Conservation (phyloP, 805 yeast genomes). For the Clavispora asparagi region DNA sequence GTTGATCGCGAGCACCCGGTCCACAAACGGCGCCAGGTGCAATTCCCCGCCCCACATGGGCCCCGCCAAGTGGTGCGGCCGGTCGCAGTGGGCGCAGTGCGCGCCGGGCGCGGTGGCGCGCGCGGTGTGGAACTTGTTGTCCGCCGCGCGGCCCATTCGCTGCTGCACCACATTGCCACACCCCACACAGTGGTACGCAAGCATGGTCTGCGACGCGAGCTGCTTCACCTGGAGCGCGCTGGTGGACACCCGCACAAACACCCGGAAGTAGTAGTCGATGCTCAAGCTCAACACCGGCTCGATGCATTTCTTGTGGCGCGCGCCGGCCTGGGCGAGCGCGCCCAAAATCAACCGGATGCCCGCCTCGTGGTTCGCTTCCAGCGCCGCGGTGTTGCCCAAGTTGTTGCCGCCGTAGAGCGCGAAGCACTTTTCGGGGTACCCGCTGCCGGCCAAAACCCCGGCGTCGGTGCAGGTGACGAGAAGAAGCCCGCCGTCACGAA, state of each 20-base stretch:
- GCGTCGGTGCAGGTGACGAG: constrained; percentile 95
- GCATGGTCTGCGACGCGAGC: constrained; percentile 69
- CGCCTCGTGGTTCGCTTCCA: constrained; percentile 86
- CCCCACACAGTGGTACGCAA: constrained; percentile 79
- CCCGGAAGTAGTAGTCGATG: constrained; percentile 88
- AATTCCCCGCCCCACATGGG: constrained; percentile 93
- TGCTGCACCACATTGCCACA: constrained; percentile 74
- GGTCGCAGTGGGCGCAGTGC: constrained; percentile 66
- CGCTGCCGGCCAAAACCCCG: constrained; percentile 91
- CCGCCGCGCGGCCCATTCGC: constrained; percentile 60
- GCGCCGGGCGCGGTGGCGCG: constrained; percentile 50
- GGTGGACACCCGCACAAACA: constrained; percentile 71
- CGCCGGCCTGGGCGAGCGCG: constrained; percentile 76
- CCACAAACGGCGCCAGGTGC: constrained; percentile 66
- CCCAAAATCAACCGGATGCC: constrained; percentile 82
- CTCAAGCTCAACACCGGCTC: constrained; percentile 84
- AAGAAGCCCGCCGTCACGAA: constrained; percentile 80
- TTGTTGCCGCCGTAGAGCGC: constrained; percentile 93
- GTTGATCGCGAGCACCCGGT: constrained; percentile 55
- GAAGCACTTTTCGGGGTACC: constrained; percentile 95
- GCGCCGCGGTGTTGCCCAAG: constrained; percentile 49
- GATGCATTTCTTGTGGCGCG: constrained; percentile 78
- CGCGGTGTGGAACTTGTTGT: constrained; percentile 51
- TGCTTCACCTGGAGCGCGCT: constrained; percentile 81
- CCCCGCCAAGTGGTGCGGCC: constrained; percentile 75